Base-by-base conservation (phyloP, 78 protist species). In the Dictyostelium discoideum region DNA sequence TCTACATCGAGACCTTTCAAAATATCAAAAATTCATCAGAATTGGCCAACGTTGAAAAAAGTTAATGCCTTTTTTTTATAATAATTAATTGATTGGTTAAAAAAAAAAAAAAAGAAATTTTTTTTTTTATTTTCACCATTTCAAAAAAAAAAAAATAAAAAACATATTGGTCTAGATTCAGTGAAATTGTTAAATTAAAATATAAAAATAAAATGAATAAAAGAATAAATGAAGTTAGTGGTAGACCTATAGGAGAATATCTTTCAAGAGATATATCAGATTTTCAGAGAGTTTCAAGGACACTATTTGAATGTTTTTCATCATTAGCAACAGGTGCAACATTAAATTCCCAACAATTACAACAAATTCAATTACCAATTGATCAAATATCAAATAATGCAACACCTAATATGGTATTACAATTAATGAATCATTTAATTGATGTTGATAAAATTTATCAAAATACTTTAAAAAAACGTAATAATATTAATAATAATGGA, bases 271-370 rank as follows among this genome's bases (percentile, higher is more conserved):
- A 74, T 74, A 37, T 74, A 74, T 29, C 37, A 2, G 81, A 74
- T 37, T 74, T 74, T 37, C 40, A 37, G 22, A 32, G 46, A 20
- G 46, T 74, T 72, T 82, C 85, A 22, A 90, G 84, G 57, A 80
- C 84, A 13, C 44, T 90, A 22, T 90, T 90, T 87, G 39, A 84
- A n/a, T 74, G 46, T 37, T 85, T 72, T 22, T 37, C 88, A 37
- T 79, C 60, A 42, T 13, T 42, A 4, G 20, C 92, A 57, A 54
- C 92, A 48, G 18, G 29, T 48, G 39, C 54, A 74, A 2, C 50
- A 77, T 37, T 29, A 24, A 44, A 24, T 48, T 73, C 37, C 1
- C 72, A 81, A 26, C 72, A 48, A 81, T 3, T 39, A 50, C 37
- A 48, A 81, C 65, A 81, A 11, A 29, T 29, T 39, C 73, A 54